Base-by-base conservation (phyloP, 495 filamentous ascomycete species). In the Daldinia concentrica region DNA sequence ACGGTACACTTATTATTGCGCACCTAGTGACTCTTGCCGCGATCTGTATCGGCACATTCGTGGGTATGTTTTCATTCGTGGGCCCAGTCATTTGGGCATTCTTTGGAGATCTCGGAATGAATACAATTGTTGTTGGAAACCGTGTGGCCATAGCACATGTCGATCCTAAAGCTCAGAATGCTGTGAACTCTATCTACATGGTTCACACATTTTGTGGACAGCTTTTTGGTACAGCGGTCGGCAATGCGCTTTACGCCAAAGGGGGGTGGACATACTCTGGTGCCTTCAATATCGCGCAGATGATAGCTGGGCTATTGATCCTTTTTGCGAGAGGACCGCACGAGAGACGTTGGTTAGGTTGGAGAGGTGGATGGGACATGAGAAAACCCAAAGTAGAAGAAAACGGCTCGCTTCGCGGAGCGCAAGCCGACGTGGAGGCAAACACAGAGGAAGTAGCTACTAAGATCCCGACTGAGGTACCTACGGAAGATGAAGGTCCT, bases 131-230 rank as follows among this genome's bases (percentile, higher is more conserved):
- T 73, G 88, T 91, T 37, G 90, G 90, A 3, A 93, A 92, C 64
- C 81, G 91, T 0, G 83, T 82, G 2, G 83, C 87, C 0, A 91
- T 93, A n/a, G 91, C 90, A 60, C 77, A 79, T 4, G 85, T 93
- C 17, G 89, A 89, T 37, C 86, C 90, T 1, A 89, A 87, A 71
- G 89, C 87, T 0, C 80, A 90, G 15, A 93, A 92, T 73, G 76
- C 90, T 3, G 84, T 92, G 15, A 93, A 93, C 71, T 91, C 91
- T 0, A 88, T 87, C 7, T 93, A 89, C 69, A 92, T 93, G 91
- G 82, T 94, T 1, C 78, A 82, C 19, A 87, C 85, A 0, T 94
- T 94, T 73, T 87, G 83, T 68, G 91, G 91, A 0, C 91, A 93
- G 80, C 75, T 94, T 4, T 86, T 88, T 67, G 91, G 91, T 0